Percentiles rank a stretch among this genome's conserved stretches.
Evolutionary conservation across 495 filamentous ascomycete genomes (phyloP).

Genomic region (Penicillium cinerascens): DNA sequence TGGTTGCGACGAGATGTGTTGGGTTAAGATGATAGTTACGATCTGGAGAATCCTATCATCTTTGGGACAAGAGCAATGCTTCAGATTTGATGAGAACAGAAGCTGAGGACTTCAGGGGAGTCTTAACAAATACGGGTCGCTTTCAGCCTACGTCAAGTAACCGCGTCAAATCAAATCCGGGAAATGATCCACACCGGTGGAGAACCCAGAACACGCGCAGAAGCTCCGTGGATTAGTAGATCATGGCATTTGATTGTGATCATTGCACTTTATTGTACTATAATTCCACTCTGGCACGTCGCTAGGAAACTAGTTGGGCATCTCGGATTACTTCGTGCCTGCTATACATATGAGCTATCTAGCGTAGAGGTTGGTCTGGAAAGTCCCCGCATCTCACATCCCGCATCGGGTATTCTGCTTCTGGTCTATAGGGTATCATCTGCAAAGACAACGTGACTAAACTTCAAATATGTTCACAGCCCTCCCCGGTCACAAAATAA

Average conservation of each 20-base stretch:
- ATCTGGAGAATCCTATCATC: neutral
- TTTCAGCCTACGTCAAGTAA: neutral
- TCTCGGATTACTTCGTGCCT: too few species aligned
- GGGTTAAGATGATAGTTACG: neutral
- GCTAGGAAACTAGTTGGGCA: too few species aligned
- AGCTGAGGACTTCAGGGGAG: neutral
- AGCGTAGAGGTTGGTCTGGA: neutral
- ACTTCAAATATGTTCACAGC: neutral
- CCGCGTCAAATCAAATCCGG: neutral
- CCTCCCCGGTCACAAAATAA: neutral
- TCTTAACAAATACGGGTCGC: neutral
- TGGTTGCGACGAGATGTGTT: neutral
- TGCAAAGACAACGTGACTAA: neutral
- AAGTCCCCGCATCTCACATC: neutral
- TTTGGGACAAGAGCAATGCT: too few species aligned
- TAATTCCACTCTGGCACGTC: too few species aligned
- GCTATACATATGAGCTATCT: neutral
- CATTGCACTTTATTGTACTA: too few species aligned
- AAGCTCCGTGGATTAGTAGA: too few species aligned
- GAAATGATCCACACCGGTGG: neutral
- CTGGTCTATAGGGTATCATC: slow-evolving; percentile 5
- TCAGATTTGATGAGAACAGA: neutral
- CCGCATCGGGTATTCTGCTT: neutral
- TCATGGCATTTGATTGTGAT: too few species aligned
- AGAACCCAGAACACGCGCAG: neutral